phyloP scores from a whole-genome alignment of 441 rosid species.

The Pelargonium citronellum region DNA sequence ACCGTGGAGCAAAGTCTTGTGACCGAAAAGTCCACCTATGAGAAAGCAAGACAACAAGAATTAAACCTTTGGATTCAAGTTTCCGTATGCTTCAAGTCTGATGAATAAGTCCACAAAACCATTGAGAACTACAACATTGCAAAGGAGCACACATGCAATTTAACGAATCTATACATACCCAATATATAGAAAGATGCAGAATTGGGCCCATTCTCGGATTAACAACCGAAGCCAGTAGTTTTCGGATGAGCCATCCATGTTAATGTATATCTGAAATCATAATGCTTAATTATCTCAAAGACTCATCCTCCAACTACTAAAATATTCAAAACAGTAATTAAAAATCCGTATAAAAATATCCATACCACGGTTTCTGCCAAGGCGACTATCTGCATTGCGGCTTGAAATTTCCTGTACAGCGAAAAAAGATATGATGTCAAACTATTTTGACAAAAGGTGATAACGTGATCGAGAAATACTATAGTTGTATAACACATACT shows the following conservation, averaged over 20 bases:
- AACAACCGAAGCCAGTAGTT: conserved; percentile 75
- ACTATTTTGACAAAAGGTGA: background rate
- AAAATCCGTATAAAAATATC: conserved; percentile 2
- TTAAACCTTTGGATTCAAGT: conserved; percentile 1
- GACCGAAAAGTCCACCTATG: conserved; percentile 88
- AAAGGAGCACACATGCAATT: background rate
- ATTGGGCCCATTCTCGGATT: conserved; percentile 77
- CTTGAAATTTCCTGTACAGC: conserved; percentile 67
- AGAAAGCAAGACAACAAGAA: conserved; percentile 10
- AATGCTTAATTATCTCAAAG: conserved; percentile 12
- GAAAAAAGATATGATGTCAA: conserved; percentile 10
- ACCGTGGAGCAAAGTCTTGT: conserved; percentile 67
- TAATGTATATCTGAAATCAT: conserved; percentile 56
- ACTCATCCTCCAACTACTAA: background rate
- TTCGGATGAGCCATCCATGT: conserved; percentile 58
- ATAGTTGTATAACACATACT: conserved; percentile 37
- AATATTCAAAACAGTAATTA: background rate
- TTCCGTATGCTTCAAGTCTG: background rate
- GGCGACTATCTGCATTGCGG: conserved; percentile 82
- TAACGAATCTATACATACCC: conserved; percentile 43
- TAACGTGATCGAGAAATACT: background rate
- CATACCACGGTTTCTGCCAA: conserved; percentile 77
- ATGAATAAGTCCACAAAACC: background rate
- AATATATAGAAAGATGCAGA: conserved; percentile 71
- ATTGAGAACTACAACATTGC: background rate